These are phyloP conservation scores for Platanthera guangdongensis DNA, from an alignment of 106 monocot genomes.

Conservation along the genomic window DNA sequence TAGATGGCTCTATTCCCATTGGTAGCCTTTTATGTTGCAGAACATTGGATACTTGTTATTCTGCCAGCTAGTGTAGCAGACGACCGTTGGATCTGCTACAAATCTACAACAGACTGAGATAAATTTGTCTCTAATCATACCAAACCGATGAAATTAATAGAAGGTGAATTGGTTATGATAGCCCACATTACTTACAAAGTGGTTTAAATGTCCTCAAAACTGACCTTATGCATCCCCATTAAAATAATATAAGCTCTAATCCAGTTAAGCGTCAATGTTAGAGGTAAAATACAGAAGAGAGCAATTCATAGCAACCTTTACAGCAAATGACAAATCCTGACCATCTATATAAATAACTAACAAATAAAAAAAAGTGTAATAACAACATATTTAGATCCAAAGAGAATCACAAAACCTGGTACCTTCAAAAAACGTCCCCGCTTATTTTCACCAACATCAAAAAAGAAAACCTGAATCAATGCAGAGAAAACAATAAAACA, in stretches of 20 bases:
- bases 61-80: no score
- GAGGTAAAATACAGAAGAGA: neutral
- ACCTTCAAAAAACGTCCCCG: constrained; percentile 79
- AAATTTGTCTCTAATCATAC: no score
- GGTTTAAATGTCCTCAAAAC: neutral
- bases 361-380: no score
- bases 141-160: no score
- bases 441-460: constrained; percentile 66
- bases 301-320: neutral
- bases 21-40: no score
- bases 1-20: no score
- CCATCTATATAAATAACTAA: neutral
- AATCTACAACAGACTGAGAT: no score
- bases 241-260: neutral
- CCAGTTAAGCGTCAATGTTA: neutral
- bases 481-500: neutral
- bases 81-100: no score
- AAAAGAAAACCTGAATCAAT: constrained; percentile 56
- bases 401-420: constrained; percentile 8
- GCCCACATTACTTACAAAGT: neutral
- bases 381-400: no score
- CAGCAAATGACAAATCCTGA: neutral
- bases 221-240: neutral
- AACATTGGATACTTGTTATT: no score
- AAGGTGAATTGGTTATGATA: no score